Evolutionary conservation across 495 filamentous ascomycete species (phyloP), one percentile per base, ranked within the genome.

Genomic region (Penicillium daleae): DNA sequence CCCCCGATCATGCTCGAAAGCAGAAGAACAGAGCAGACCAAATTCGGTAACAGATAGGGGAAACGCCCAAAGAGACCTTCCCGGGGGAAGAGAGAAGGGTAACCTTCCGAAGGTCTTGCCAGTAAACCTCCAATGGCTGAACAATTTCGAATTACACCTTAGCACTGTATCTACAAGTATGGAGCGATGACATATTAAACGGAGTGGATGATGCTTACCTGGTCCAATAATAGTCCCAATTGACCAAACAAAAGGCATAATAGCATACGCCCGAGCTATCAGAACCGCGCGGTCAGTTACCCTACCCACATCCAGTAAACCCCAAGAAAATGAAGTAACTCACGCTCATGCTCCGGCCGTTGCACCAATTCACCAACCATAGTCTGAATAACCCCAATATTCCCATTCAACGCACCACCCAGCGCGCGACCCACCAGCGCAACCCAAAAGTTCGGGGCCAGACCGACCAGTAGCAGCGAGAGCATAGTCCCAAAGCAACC

Each of bases 191-290:
- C 13, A 31, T 19, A 3, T 6, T 37, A 0, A 33, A n/a, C 7
- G 44, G 22, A 12, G 19, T 19, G 19, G 21, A 29, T 9, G 39
- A 53, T 5, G 65, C 74, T 62, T 74, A 80, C 79, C 79, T 63
- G 91, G 91, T 6, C 92, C 92, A 59, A 93, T 84, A 59, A 93
- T 93, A 21, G 90, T 93, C 35, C 91, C 92, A 60, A 96, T 87
- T 29, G 85, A 89, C 92, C 91, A 96, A 32, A 93, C 89, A 72
- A 94, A 94, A 13, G 91, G 92, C 91, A 94, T 89, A 32, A 95
- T 83, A 7, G 91, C 88, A 73, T 90, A 95, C 24, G 90, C 91
- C 66, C 85, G 83, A 59, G 90, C 90, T 92, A 63, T 60, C 60
- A 60, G 0, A 44, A 22, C n/a, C n/a, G n/a, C n/a, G n/a, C n/a